Evolutionary conservation across 345 rosid species (phyloP).

Genomic region (Eucalyptus viminalis): DNA sequence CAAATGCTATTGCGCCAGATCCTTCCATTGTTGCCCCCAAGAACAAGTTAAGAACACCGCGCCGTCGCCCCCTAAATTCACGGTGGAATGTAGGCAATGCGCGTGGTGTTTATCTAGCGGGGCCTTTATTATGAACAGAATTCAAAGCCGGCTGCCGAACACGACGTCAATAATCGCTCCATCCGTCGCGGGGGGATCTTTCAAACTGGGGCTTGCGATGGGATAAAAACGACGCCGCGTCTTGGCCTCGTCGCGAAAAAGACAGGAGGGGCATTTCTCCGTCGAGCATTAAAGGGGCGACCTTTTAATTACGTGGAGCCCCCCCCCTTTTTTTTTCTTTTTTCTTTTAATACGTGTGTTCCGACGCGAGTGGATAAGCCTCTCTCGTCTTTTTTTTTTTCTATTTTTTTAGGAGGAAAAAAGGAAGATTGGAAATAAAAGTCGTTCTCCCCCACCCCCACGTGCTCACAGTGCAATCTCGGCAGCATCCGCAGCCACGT

Average conservation of each 20-base stretch:
- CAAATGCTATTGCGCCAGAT: fast-evolving
- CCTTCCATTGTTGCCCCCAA: background rate
- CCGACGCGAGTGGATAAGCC: background rate
- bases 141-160: background rate
- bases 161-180: background rate
- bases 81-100: background rate
- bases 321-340: background rate
- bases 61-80: background rate
- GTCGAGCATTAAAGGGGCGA: background rate
- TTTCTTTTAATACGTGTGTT: background rate
- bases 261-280: background rate
- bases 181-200: background rate
- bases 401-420: background rate
- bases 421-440: background rate
- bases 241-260: background rate
- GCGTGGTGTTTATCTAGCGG: background rate
- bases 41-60: background rate
- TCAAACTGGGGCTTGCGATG: background rate
- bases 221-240: background rate
- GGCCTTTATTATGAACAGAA: background rate
- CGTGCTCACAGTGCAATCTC: background rate
- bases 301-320: background rate
- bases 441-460: background rate
- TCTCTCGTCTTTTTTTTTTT: background rate
- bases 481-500: background rate